Evolutionary conservation across 768 basidiomycete genomes (phyloP).

Genomic region (Gautieria morchelliformis): DNA sequence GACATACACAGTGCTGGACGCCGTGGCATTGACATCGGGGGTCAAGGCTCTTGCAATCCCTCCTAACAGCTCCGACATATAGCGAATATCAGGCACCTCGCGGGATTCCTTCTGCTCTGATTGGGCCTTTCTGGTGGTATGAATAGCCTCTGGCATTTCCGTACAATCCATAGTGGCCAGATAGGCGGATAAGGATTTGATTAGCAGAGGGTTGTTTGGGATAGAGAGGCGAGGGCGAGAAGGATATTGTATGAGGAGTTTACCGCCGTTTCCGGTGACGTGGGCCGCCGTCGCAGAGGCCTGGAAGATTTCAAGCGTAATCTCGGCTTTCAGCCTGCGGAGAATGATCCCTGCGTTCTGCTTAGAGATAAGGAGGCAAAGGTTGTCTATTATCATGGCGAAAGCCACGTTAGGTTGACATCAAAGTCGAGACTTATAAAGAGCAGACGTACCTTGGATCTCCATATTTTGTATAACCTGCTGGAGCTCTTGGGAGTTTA

Average conservation of each 20-base stretch:
- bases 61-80: constrained; percentile 39
- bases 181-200: constrained; percentile 28
- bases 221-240: constrained; percentile 31
- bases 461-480: constrained; percentile 3
- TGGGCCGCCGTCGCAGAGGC: constrained; percentile 25
- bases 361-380: constrained; percentile 29
- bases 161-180: constrained; percentile 25
- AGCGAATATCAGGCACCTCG: constrained; percentile 34
- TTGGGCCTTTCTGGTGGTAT: constrained; percentile 26
- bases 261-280: constrained; percentile 32
- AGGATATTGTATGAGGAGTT: constrained; percentile 38
- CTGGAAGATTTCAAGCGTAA: constrained; percentile 39
- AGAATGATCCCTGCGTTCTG: constrained; percentile 42
- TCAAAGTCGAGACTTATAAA: not conserved
- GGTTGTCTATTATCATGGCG: constrained; percentile 23
- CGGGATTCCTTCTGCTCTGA: constrained; percentile 23
- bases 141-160: constrained; percentile 24
- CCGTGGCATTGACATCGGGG: constrained; percentile 14
- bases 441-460: not conserved
- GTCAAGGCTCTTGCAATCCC: constrained; percentile 36
- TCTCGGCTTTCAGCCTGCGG: constrained; percentile 7
- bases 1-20: constrained; percentile 9
- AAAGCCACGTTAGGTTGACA: not conserved
- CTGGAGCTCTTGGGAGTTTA: not conserved
- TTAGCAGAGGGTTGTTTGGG: constrained; percentile 23